Conservation (phyloP, 2,329 filamentous ascomycete genomes). For the Trichophyton rubrum region DNA sequence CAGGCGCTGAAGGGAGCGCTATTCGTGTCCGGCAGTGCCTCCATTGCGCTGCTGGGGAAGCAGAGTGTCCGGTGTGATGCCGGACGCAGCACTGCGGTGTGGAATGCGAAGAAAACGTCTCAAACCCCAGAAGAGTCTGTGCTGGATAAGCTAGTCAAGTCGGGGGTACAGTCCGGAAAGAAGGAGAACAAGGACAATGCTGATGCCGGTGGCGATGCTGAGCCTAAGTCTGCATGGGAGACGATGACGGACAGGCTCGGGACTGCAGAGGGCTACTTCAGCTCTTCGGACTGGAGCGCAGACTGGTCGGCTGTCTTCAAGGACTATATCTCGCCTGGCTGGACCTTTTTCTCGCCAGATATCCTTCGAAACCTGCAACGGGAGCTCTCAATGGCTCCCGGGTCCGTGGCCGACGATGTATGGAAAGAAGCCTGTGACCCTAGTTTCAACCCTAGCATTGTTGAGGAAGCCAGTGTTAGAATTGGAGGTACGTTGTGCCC, state of each 20-base stretch:
- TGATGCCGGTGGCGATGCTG: neutral
- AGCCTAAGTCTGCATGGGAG: slow-evolving; percentile 28
- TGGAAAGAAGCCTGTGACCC: slow-evolving; percentile 86
- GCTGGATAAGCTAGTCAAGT: neutral
- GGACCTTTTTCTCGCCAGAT: slow-evolving; percentile 63
- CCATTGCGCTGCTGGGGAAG: slow-evolving; percentile 14
- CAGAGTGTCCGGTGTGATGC: slow-evolving; percentile 11
- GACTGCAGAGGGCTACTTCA: slow-evolving; percentile 29
- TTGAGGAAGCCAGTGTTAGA: slow-evolving; percentile 66
- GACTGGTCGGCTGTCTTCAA: slow-evolving; percentile 46
- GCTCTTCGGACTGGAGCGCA: slow-evolving; percentile 30
- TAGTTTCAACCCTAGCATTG: slow-evolving; percentile 72
- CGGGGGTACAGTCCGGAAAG: neutral
- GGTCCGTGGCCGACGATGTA: slow-evolving; percentile 81
- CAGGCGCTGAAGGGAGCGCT: slow-evolving; percentile 24
- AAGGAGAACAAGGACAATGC: neutral
- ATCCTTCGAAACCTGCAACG: slow-evolving; percentile 72
- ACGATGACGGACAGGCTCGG: slow-evolving; percentile 40
- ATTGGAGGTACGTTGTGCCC: slow-evolving; percentile 69
- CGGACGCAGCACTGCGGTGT: slow-evolving; percentile 9
- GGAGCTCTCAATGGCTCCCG: slow-evolving; percentile 76
- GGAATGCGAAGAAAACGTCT: slow-evolving; percentile 5
- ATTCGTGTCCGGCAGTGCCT: slow-evolving; percentile 18
- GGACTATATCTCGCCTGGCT: slow-evolving; percentile 64
- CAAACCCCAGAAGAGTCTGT: neutral